Conservation (phyloP, 306 rosid genomes). For the Rosa lucieae region DNA sequence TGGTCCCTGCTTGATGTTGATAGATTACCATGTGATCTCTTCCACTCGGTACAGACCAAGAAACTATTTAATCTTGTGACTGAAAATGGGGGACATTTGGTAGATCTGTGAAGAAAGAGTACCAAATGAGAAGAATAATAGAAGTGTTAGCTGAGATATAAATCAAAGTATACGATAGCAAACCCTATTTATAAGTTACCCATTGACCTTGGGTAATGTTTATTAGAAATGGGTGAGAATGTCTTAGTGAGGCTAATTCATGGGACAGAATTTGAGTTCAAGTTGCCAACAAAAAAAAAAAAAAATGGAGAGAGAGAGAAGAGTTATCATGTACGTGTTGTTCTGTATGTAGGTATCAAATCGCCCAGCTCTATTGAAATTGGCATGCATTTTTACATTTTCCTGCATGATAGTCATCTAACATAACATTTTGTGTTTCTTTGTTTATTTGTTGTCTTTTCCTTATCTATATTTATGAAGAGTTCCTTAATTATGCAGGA, state of each 20-base stretch:
- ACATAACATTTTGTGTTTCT: background rate
- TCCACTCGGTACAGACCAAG: background rate
- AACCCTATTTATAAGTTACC: background rate
- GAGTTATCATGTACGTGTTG: background rate
- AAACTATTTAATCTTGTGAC: background rate
- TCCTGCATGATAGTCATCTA: background rate
- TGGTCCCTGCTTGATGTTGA: background rate
- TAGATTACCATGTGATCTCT: background rate
- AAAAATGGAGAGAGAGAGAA: too few relatives aligned
- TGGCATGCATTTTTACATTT: background rate
- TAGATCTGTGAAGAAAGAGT: background rate
- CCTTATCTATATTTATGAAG: conserved; percentile 18
- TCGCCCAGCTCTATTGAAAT: background rate
- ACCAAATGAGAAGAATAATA: background rate
- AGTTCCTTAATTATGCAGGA: conserved; percentile 38
- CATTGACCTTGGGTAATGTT: background rate
- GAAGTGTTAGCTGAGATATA: background rate
- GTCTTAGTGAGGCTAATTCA: too few relatives aligned
- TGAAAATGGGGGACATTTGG: background rate
- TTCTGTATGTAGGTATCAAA: background rate
- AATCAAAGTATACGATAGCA: background rate
- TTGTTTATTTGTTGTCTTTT: background rate
- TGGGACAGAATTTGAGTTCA: background rate
- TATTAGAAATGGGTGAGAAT: background rate
- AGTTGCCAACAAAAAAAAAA: background rate